Evolutionary conservation across 331 rosid genomes (phyloP), one percentile per base, ranked within the genome.

Genomic region (Spiraea crenata): DNA sequence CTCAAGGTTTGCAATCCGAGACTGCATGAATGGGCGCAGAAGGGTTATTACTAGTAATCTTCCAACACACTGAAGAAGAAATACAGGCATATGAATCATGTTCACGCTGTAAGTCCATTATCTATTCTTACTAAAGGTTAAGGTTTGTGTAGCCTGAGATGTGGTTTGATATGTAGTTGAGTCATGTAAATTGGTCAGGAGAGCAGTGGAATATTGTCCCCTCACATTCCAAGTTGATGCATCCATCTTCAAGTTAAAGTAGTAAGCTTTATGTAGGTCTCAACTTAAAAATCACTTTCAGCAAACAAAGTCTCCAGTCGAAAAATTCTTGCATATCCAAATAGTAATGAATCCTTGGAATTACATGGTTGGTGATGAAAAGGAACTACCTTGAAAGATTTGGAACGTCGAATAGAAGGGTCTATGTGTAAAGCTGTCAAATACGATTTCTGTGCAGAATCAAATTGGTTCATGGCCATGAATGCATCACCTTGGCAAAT

Each of bases 401-500:
- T 87, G 56, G 96, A 88, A 63, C 84, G 88, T 37, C 95, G 92
- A 65, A 93, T 80, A 0, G 87, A 90, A 80, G 95, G 90, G 72
- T 93, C 95, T 47, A 87, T 71, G 65, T 81, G 80, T 73, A 87
- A 74, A 76, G 95, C 75, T 69, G 80, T 74, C 72, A 79, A 76
- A 77, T 93, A 93, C 61, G 97, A 84, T 66, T 74, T 87, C 61
- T 87, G 87, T 38, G 98, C 95, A 59, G 71, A 77, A 80, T 89
- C 91, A 60, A 82, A 77, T 52, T 78, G 83, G 54, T 76, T 69
- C 85, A 85, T 64, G 40, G 85, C 85, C 84, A 90, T 74, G 78
- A 78, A 82, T 63, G 87, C 90, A 78, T 90, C 96, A 20, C 98
- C 98, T 81, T 80, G 87, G 74, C 95, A 84, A 63, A 93, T 83